Conservation (phyloP, 2,329 filamentous ascomycete species). For the Claviceps cyperi region DNA sequence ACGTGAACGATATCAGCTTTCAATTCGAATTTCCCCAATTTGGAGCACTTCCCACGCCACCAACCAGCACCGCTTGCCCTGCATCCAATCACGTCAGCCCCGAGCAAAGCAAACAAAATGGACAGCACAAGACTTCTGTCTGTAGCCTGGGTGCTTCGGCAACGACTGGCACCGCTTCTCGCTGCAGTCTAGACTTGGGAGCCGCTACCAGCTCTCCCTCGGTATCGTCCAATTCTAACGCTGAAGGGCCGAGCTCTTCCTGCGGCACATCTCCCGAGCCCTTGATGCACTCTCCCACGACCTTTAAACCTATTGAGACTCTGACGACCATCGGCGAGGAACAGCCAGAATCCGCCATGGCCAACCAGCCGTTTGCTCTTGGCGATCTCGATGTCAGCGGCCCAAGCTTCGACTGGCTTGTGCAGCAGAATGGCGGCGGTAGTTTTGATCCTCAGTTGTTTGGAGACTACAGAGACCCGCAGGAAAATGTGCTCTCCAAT, state of each 20-base stretch:
- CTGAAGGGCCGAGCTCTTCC: slow-evolving; percentile 42
- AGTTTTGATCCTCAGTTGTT: slow-evolving; percentile 88
- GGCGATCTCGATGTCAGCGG: slow-evolving; percentile 27
- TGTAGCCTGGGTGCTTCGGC: slow-evolving; percentile 13
- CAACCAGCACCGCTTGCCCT: slow-evolving; percentile 13
- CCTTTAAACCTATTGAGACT: slow-evolving; percentile 48
- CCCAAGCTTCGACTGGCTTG: slow-evolving; percentile 56
- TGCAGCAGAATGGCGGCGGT: slow-evolving; percentile 68
- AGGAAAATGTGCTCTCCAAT: slow-evolving; percentile 60
- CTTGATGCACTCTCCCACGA: slow-evolving; percentile 53
- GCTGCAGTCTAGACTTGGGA: slow-evolving; percentile 36
- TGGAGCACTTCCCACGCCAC: slow-evolving; percentile 50
- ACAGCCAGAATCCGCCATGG: slow-evolving; percentile 27
- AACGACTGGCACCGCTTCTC: slow-evolving; percentile 29
- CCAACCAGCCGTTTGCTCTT: slow-evolving; percentile 17
- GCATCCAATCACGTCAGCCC: slow-evolving; percentile 21
- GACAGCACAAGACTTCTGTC: slow-evolving; percentile 12
- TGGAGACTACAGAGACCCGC: slow-evolving; percentile 80
- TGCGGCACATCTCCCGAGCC: slow-evolving; percentile 71
- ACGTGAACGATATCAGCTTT: slow-evolving; percentile 64
- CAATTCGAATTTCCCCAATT: slow-evolving; percentile 96
- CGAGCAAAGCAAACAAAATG: slow-evolving; percentile 12
- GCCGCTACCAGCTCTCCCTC: slow-evolving; percentile 50
- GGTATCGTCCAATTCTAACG: slow-evolving; percentile 44
- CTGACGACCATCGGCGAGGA: slow-evolving; percentile 54